phyloP scores from a whole-genome alignment of 1,139 yeast species.

The Debaryomyces udenii region DNA sequence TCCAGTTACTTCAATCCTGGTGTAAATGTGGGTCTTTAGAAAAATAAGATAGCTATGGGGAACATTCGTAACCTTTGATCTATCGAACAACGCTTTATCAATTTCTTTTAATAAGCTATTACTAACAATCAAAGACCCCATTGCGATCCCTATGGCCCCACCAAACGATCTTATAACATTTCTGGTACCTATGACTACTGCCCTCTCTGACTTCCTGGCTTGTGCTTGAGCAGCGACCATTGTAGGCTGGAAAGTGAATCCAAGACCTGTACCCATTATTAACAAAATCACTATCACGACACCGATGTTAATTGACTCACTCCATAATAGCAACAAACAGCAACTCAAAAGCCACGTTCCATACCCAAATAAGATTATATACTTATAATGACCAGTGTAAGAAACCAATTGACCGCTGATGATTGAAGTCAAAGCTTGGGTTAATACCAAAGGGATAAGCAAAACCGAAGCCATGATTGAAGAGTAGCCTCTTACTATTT shows the following conservation, averaged over 20 bases:
- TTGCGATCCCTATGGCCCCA: constrained; percentile 51
- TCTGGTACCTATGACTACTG: constrained; percentile 58
- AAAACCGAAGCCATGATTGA: constrained; percentile 43
- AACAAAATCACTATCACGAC: constrained; percentile 38
- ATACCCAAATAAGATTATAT: constrained; percentile 46
- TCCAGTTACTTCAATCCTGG: constrained; percentile 29
- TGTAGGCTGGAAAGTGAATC: constrained; percentile 38
- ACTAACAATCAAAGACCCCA: constrained; percentile 45
- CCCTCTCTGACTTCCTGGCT: constrained; percentile 51
- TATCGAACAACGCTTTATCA: constrained; percentile 10
- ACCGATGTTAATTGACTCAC: constrained; percentile 32
- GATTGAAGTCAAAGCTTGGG: constrained; percentile 43
- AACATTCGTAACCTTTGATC: constrained; percentile 11
- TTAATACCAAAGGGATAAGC: constrained; percentile 45
- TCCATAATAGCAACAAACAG: constrained; percentile 41
- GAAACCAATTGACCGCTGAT: constrained; percentile 49
- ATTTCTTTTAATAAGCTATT: constrained; percentile 36
- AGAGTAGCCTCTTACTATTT: constrained; percentile 47
- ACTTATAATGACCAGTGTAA: constrained; percentile 44
- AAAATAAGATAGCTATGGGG: constrained; percentile 23
- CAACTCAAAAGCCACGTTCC: constrained; percentile 45
- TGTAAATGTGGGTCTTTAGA: constrained; percentile 35
- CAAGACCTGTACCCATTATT: constrained; percentile 51
- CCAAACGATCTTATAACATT: constrained; percentile 57
- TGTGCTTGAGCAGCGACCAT: constrained; percentile 61